Conservation (phyloP, 2,329 filamentous ascomycete genomes). For the Botrytis porri region DNA sequence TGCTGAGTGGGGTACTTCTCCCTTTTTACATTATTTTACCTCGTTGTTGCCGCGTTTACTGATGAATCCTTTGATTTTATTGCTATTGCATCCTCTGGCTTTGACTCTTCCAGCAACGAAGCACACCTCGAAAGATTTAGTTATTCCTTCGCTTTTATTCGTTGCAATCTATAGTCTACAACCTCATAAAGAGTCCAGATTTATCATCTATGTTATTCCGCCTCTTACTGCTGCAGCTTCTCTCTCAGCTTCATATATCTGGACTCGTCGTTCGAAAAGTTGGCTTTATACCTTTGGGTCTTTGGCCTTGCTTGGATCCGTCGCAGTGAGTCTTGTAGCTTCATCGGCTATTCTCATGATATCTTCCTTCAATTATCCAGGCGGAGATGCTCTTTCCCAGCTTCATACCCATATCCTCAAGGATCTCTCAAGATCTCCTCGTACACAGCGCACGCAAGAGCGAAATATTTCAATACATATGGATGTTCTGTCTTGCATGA, state of each 20-base stretch:
- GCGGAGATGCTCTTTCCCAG: conserved; percentile 69
- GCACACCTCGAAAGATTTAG: conserved; percentile 46
- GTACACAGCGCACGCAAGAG: conserved; percentile 28
- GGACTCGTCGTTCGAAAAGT: conserved; percentile 62
- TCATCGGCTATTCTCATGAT: conserved; percentile 69
- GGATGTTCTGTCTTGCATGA: conserved; percentile 68
- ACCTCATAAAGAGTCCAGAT: conserved; percentile 94
- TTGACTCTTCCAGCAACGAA: conserved; percentile 47
- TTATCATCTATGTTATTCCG: conserved; percentile 86
- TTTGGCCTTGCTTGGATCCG: conserved; percentile 55
- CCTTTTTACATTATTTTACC: conserved; percentile 82
- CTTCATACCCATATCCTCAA: conserved; percentile 43
- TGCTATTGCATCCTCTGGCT: conserved; percentile 54
- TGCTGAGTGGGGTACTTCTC: conserved; percentile 81
- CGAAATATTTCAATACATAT: conserved; percentile 52
- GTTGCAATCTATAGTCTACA: conserved; percentile 79
- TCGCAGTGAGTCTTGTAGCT: conserved; percentile 56
- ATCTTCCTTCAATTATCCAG: conserved; percentile 90
- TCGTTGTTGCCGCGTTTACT: conserved; percentile 79
- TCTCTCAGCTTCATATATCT: conserved; percentile 69
- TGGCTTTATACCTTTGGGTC: conserved; percentile 53
- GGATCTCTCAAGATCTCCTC: conserved; percentile 29
- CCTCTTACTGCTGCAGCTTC: conserved; percentile 75
- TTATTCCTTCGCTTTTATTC: conserved; percentile 69
- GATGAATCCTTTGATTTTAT: conserved; percentile 67